Evolutionary conservation across 2,329 filamentous ascomycete genomes (phyloP), one percentile per base, ranked within the genome.

Genomic region (Byssoonygena ceratinophila): DNA sequence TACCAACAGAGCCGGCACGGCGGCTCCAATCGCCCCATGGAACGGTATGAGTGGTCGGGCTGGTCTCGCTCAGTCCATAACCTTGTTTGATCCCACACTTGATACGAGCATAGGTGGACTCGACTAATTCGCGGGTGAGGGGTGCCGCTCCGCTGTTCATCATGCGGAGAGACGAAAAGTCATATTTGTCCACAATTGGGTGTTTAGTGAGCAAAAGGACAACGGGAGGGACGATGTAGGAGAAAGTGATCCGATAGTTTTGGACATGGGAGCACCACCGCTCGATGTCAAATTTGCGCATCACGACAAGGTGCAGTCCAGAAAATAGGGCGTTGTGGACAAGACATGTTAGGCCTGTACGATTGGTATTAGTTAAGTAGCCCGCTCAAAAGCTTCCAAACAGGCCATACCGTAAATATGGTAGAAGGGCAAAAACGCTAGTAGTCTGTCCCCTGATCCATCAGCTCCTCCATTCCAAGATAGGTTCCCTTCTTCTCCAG

Each of bases 121-220:
- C 80, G 1, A 91, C 85, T 1, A 97, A 77, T 57, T 95, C 88
- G 29, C 75, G 73, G 0, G 87, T 91, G 37, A 96, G 73, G 0
- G 91, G 91, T 0, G 91, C 90, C 0, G 90, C 91, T 22, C 87
- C 91, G 0, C 81, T 90, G 69, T 89, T 92, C 74, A 95, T 75
- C 79, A 90, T 90, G 43, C 85, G 83, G 22, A 97, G 64, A 3
- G 78, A 82, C 14, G 80, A 82, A 39, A 97, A 74, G 66, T 97
- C 81, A 70, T 94, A 95, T 57, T 88, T 85, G 50, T 79, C 77
- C 6, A 95, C 82, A 2, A 81, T 63, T 0, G 89, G 88, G 60
- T 86, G 79, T 67, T 95, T 95, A 58, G 83, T 80, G 1, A 97
- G 78, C 0, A 83, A 77, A 7, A 97, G 76, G 1, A 94, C 78